Evolutionary conservation across 1,139 yeast genomes (phyloP).

Genomic region (Spencermartinsiella ligniputridi): DNA sequence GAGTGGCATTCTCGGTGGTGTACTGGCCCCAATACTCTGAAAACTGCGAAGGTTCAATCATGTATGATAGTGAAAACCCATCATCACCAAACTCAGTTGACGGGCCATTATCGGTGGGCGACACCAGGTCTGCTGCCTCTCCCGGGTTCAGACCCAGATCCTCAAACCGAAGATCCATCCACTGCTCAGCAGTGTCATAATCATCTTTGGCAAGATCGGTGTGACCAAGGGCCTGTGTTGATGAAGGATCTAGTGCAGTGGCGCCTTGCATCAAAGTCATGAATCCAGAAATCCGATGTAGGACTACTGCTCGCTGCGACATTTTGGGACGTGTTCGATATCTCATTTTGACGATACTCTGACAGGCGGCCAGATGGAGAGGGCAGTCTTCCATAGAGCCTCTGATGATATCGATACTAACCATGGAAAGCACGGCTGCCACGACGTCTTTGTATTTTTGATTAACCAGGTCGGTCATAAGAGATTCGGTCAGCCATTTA

Average conservation of each 20-base stretch:
- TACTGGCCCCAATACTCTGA: conserved; percentile 28
- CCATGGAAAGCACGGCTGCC: conserved; percentile 83
- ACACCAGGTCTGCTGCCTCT: neutral
- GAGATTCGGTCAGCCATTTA: conserved; percentile 59
- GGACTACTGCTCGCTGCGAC: conserved; percentile 68
- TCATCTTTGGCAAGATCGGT: conserved; percentile 1
- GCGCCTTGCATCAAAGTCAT: conserved; percentile 69
- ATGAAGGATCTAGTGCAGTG: conserved; percentile 23
- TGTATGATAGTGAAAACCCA: conserved; percentile 20
- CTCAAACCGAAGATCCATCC: conserved; percentile 26
- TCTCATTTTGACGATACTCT: conserved; percentile 64
- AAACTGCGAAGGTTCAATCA: conserved; percentile 27
- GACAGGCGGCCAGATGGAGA: conserved; percentile 71
- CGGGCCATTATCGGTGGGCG: neutral
- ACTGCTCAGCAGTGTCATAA: conserved; percentile 6
- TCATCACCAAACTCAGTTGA: neutral
- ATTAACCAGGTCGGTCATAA: conserved; percentile 39
- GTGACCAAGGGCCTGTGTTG: conserved; percentile 1
- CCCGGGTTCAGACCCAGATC: conserved; percentile 17
- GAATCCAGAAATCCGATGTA: conserved; percentile 76
- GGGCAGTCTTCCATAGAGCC: conserved; percentile 88
- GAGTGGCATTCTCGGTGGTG: conserved; percentile 13
- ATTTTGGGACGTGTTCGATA: conserved; percentile 62
- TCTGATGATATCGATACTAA: conserved; percentile 83
- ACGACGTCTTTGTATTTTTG: conserved; percentile 82